phyloP scores from a whole-genome alignment of 176 grass and related monocot species.

The Carex scoparia region DNA sequence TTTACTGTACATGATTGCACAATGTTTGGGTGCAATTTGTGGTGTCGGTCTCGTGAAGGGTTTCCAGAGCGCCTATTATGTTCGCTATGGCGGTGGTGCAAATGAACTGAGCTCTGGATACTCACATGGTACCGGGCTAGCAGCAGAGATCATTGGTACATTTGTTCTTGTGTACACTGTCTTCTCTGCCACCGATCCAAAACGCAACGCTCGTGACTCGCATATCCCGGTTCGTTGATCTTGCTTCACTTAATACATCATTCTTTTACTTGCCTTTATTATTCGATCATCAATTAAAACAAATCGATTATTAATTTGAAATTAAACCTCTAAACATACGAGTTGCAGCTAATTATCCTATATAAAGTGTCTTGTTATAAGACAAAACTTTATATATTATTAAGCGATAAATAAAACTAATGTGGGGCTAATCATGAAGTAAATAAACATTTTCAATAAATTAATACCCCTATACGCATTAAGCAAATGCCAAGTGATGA shows the following conservation, averaged over 20 bases:
- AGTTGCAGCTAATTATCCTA: neutral
- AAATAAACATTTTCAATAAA: neutral
- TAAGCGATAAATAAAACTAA: neutral
- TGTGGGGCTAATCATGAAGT: too few species aligned
- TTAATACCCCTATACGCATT: neutral
- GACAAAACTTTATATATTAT: neutral
- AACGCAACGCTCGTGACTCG: conserved; percentile 80
- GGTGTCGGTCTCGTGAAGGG: conserved; percentile 81
- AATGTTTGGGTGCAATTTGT: conserved; percentile 86
- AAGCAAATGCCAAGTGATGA: neutral
- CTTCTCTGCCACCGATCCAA: conserved; percentile 89
- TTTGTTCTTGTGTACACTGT: conserved; percentile 97
- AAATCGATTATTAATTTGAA: neutral
- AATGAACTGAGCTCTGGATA: conserved; percentile 61
- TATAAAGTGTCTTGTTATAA: neutral
- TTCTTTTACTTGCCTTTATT: neutral
- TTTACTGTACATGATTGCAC: conserved; percentile 70
- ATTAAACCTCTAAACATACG: neutral
- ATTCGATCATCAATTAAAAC: neutral
- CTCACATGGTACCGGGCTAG: conserved; percentile 75
- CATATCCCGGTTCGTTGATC: conserved; percentile 57
- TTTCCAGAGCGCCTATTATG: conserved; percentile 55
- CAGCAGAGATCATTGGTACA: conserved; percentile 94
- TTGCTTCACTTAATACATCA: neutral
- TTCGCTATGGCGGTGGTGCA: conserved; percentile 64